Conservation (phyloP, 2,329 filamentous ascomycete genomes). For the Talaromyces rugulosus region DNA sequence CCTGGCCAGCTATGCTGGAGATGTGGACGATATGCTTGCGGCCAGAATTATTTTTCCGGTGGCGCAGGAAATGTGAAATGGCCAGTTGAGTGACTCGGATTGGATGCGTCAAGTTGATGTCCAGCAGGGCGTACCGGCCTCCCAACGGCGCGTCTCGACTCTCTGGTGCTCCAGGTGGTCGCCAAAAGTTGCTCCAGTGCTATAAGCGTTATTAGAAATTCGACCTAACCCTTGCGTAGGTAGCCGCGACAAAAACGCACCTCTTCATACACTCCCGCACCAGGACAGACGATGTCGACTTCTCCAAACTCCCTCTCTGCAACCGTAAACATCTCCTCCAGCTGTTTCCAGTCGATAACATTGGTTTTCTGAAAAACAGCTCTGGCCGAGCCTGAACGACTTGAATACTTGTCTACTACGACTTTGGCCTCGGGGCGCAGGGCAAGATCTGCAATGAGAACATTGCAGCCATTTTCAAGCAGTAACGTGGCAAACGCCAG, state of each 20-base stretch:
- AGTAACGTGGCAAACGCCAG: conserved; percentile 41
- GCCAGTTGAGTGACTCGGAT: conserved; percentile 50
- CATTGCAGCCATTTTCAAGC: conserved; percentile 43
- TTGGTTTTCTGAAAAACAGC: conserved; percentile 45
- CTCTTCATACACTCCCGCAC: conserved; percentile 43
- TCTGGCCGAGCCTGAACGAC: conserved; percentile 20
- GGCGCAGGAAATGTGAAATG: conserved; percentile 44
- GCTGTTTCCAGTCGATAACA: conserved; percentile 47
- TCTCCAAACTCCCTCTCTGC: conserved; percentile 47
- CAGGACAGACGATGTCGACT: conserved; percentile 45
- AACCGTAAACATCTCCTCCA: conserved; percentile 47
- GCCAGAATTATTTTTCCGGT: conserved; percentile 21
- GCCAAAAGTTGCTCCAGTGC: conserved; percentile 49
- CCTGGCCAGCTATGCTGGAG: conserved; percentile 46
- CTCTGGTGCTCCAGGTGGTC: conserved; percentile 39
- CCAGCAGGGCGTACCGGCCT: conserved; percentile 42
- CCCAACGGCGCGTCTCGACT: conserved; percentile 39
- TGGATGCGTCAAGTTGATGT: conserved; percentile 51
- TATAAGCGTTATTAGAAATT: conserved; percentile 18
- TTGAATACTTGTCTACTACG: conserved; percentile 35
- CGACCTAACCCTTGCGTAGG: neutral
- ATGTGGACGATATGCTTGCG: conserved; percentile 46
- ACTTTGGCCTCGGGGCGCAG: conserved; percentile 43
- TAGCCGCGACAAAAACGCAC: conserved; percentile 22
- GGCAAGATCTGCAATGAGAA: conserved; percentile 42